phyloP scores from a whole-genome alignment of 2,329 filamentous ascomycete species.

The Cyclaneusma minus region DNA sequence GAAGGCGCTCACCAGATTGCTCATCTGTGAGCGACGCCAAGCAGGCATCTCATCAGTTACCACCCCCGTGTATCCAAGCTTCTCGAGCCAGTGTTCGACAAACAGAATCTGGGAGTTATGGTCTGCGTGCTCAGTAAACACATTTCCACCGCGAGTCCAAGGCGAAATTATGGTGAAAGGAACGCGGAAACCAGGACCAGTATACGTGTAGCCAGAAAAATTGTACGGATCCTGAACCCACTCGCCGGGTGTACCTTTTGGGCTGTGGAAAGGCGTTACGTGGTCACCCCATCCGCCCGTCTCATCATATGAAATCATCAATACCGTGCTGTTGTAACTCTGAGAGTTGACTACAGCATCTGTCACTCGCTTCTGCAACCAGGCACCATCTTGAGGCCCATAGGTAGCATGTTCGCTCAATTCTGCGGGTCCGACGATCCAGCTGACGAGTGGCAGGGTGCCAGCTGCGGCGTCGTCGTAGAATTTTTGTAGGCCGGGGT shows the following conservation, averaged over 20 bases:
- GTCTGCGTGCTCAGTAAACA: slow-evolving; percentile 37
- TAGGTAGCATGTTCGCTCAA: slow-evolving; percentile 38
- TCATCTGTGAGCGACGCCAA: slow-evolving; percentile 31
- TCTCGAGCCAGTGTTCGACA: slow-evolving; percentile 31
- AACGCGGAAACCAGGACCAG: slow-evolving; percentile 31
- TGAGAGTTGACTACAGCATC: slow-evolving; percentile 32
- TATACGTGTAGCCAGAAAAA: slow-evolving; percentile 24
- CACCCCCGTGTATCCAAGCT: slow-evolving; percentile 24
- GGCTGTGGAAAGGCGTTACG: slow-evolving; percentile 33
- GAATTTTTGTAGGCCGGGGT: slow-evolving; percentile 25
- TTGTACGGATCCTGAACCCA: slow-evolving; percentile 32
- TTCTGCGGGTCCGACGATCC: slow-evolving; percentile 31
- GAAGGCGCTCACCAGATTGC: slow-evolving; percentile 29
- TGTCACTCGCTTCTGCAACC: slow-evolving; percentile 35
- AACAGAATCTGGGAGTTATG: slow-evolving; percentile 40
- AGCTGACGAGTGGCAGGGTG: slow-evolving; percentile 33
- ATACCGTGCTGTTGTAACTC: slow-evolving; percentile 29
- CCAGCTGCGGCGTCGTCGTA: slow-evolving; percentile 32
- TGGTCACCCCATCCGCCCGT: slow-evolving; percentile 39
- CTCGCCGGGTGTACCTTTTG: slow-evolving; percentile 31
- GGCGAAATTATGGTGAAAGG: slow-evolving; percentile 40
- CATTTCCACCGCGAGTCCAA: slow-evolving; percentile 35
- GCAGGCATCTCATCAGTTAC: slow-evolving; percentile 25
- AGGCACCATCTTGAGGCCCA: slow-evolving; percentile 34
- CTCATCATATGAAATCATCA: slow-evolving; percentile 36